These are phyloP conservation scores for Pisolithus orientalis DNA, from an alignment of 768 basidiomycete genomes.

Conservation along the genomic window DNA sequence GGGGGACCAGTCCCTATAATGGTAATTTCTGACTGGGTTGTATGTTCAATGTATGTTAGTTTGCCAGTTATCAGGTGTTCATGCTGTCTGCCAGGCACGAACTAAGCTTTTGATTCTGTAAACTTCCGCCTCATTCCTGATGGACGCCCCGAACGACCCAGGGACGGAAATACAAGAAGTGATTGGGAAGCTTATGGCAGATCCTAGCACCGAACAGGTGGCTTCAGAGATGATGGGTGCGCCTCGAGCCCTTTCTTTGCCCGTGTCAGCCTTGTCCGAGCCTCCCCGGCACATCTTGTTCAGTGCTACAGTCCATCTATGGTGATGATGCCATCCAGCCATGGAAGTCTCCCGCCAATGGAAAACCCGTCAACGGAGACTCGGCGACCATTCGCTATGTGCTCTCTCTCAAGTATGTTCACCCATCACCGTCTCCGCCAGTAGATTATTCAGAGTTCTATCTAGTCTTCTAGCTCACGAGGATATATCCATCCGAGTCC, in stretches of 20 bases:
- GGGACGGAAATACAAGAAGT: constrained; percentile 18
- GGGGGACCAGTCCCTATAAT: no score
- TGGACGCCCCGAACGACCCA: no score
- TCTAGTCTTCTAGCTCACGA: constrained; percentile 49
- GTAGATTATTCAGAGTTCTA: neutral
- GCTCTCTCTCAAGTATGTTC: constrained; percentile 54
- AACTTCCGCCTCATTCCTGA: no score
- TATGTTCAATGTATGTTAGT: no score
- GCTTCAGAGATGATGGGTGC: constrained; percentile 44
- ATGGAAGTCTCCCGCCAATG: constrained; percentile 38
- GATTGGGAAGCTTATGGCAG: constrained; percentile 24
- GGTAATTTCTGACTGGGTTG: no score
- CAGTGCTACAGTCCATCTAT: constrained; percentile 78
- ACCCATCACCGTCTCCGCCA: neutral
- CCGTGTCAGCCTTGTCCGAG: constrained; percentile 3
- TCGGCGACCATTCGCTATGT: constrained; percentile 55
- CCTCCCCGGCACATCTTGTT: constrained; percentile 17
- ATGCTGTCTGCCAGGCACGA: no score
- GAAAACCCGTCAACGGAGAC: constrained; percentile 12
- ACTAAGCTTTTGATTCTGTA: no score
- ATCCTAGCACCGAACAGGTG: constrained; percentile 36
- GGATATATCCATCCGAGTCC: constrained; percentile 43
- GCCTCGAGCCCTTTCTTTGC: constrained; percentile 2
- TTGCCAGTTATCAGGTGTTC: no score
- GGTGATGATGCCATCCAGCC: constrained; percentile 59